Percentiles rank a stretch among this genome's conserved stretches.
Evolutionary conservation across 805 yeast species (phyloP).

Genomic region (Candida coleopterorum): DNA sequence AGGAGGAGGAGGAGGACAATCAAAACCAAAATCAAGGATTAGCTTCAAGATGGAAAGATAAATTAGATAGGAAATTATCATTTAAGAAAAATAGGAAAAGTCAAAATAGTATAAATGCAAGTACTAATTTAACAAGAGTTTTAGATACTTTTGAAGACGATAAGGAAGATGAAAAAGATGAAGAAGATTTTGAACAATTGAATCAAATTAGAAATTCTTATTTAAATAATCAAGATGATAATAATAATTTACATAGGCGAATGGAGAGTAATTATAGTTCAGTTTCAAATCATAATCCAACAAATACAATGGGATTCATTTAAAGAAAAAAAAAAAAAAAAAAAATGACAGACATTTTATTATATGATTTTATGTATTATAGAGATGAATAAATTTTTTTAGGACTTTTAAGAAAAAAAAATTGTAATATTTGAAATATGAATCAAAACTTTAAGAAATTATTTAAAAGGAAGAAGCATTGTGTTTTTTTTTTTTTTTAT

Average conservation of each 20-base stretch:
- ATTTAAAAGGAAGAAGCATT: too few relatives aligned
- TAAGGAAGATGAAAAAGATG: slow-evolving; percentile 2
- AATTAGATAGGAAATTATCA: slow-evolving; percentile 41
- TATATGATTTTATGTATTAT: too few relatives aligned
- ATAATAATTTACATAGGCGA: slow-evolving; percentile 22
- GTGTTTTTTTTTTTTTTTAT: too few relatives aligned
- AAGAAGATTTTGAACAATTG: slow-evolving; percentile 6
- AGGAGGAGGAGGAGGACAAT: not conserved
- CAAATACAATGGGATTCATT: slow-evolving; percentile 21
- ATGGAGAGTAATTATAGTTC: slow-evolving; percentile 20
- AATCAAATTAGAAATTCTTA: not conserved
- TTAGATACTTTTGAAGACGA: slow-evolving; percentile 22
- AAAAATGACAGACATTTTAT: too few relatives aligned
- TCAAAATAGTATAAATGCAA: slow-evolving; percentile 11
- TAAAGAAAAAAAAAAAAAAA: too few relatives aligned
- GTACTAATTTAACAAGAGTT: slow-evolving; percentile 16
- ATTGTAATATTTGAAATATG: too few relatives aligned
- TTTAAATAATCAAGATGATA: not conserved
- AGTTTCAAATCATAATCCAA: slow-evolving; percentile 18
- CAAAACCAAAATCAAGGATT: slow-evolving; percentile 14
- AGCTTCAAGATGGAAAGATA: slow-evolving; percentile 41
- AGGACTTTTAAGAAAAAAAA: too few relatives aligned
- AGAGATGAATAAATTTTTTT: too few relatives aligned
- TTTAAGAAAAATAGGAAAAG: slow-evolving; percentile 21
- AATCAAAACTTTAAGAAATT: too few relatives aligned